A percentile compares a stretch with the other conserved stretches of the same genome.
Conservation (phyloP, 2,329 filamentous ascomycete genomes). For the Colletotrichum chrysophilum region DNA sequence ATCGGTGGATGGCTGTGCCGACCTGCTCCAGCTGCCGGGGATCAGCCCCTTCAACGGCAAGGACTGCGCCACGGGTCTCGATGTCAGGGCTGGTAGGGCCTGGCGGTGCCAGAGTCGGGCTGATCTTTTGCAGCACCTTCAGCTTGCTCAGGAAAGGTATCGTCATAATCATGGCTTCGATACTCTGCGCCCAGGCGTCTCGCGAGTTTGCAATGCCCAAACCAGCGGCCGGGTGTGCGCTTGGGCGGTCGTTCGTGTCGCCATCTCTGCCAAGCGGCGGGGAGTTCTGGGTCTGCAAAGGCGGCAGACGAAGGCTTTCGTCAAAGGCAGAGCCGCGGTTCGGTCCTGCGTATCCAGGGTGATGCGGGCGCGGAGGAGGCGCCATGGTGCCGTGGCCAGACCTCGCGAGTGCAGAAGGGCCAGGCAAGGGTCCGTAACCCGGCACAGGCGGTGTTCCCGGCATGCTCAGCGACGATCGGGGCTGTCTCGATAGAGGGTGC, state of each 20-base stretch:
- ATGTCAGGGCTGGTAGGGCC: constrained; percentile 33
- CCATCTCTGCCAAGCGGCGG: constrained; percentile 19
- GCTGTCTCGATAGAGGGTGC: constrained; percentile 9
- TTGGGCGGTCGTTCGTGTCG: constrained; percentile 14
- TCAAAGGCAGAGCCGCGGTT: constrained; percentile 46
- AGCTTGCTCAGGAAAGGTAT: constrained; percentile 80
- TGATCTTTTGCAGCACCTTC: constrained; percentile 76
- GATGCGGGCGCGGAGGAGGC: constrained; percentile 57
- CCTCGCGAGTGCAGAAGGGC: constrained; percentile 14
- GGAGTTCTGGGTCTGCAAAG: constrained; percentile 51
- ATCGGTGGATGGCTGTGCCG: constrained; percentile 68
- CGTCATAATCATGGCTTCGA: constrained; percentile 76
- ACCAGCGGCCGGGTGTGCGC: constrained; percentile 27
- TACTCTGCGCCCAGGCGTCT: constrained; percentile 45
- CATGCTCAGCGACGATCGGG: constrained; percentile 24
- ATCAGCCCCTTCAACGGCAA: constrained; percentile 82
- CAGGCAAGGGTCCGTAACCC: constrained; percentile 32
- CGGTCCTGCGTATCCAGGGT: constrained; percentile 36
- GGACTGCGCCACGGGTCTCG: constrained; percentile 73
- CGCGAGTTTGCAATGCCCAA: constrained; percentile 27
- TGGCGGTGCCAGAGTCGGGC: constrained; percentile 62
- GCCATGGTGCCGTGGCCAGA: constrained; percentile 49
- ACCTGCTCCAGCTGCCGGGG: constrained; percentile 55
- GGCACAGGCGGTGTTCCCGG: constrained; percentile 27
- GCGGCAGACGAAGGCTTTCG: constrained; percentile 58